Conservation (phyloP, 2,329 filamentous ascomycete species). For the Neofusicoccum parvum region DNA sequence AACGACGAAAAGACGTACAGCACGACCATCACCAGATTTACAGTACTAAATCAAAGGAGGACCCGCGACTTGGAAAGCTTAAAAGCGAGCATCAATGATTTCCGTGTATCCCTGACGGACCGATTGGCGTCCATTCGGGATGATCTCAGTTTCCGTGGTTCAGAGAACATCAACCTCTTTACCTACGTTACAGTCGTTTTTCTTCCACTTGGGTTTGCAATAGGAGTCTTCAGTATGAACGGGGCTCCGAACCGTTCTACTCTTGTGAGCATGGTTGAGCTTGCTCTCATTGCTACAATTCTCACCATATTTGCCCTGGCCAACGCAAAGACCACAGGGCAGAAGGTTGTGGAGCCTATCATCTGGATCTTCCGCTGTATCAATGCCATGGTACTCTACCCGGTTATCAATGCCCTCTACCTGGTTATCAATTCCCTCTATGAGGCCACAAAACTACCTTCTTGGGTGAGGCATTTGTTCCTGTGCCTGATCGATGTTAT, state of each 20-base stretch:
- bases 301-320: too few relatives aligned
- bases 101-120: conserved; percentile 23
- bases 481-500: too few relatives aligned
- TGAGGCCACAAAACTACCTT: too few relatives aligned
- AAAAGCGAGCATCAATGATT: conserved; percentile 22
- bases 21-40: conserved; percentile 24
- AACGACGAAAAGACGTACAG: conserved; percentile 36
- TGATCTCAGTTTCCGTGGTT: conserved; percentile 25
- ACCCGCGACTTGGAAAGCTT: not conserved
- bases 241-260: conserved; percentile 23
- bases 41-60: not conserved
- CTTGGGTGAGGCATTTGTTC: too few relatives aligned
- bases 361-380: too few relatives aligned
- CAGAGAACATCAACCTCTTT: conserved; percentile 36
- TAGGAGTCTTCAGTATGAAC: conserved; percentile 37
- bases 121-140: conserved; percentile 25
- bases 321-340: too few relatives aligned
- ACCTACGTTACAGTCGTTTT: conserved; percentile 42
- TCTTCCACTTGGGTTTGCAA: conserved; percentile 35
- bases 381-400: too few relatives aligned
- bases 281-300: too few relatives aligned
- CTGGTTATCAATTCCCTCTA: too few relatives aligned
- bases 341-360: too few relatives aligned
- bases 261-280: too few relatives aligned
- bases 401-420: too few relatives aligned